A percentile compares a stretch with the other conserved stretches of the same genome.
These are phyloP conservation scores for Lepidopterella palustris DNA, from an alignment of 495 filamentous ascomycete species.

Conservation along the genomic window DNA sequence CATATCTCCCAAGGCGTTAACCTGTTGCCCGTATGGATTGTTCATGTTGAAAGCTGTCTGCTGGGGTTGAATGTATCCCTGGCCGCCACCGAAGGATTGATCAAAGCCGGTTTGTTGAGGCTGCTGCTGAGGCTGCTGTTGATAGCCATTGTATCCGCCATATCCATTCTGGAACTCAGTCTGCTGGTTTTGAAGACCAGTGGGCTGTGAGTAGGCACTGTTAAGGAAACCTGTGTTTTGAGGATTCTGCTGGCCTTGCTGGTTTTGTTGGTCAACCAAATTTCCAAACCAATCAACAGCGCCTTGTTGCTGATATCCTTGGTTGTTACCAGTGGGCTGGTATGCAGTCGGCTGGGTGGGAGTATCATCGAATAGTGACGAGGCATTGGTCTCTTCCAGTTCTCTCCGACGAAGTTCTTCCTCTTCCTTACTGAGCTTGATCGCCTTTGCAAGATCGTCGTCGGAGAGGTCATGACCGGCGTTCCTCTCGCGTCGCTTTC, in stretches of 20 bases:
- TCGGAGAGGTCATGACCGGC: slow-evolving; percentile 53
- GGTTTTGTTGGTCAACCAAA: slow-evolving; percentile 65
- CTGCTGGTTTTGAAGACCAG: slow-evolving; percentile 33
- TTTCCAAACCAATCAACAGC: slow-evolving; percentile 97
- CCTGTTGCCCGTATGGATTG: slow-evolving; percentile 61
- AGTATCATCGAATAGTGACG: slow-evolving; percentile 81
- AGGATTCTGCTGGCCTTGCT: slow-evolving; percentile 58
- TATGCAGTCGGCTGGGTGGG: slow-evolving; percentile 51
- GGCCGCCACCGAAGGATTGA: slow-evolving; percentile 34
- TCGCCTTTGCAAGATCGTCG: slow-evolving; percentile 87
- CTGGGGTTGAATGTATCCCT: slow-evolving; percentile 57
- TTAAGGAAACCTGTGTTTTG: slow-evolving; percentile 77
- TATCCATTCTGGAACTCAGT: slow-evolving; percentile 58
- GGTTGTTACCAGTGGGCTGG: slow-evolving; percentile 84
- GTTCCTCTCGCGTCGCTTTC: slow-evolving; percentile 57
- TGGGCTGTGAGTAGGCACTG: slow-evolving; percentile 71
- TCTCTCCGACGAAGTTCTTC: slow-evolving; percentile 82
- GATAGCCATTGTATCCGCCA: slow-evolving; percentile 42
- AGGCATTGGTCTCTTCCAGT: slow-evolving; percentile 81
- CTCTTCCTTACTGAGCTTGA: slow-evolving; percentile 93
- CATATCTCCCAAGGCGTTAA: slow-evolving; percentile 46
- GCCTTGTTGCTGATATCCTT: slow-evolving; percentile 92
- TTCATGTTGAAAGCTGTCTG: slow-evolving; percentile 61
- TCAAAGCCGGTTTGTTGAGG: slow-evolving; percentile 51
- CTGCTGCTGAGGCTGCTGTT: slow-evolving; percentile 47